phyloP scores from a whole-genome alignment of 371 early-diverging fungal genomes.

The Mortierella sp. region DNA sequence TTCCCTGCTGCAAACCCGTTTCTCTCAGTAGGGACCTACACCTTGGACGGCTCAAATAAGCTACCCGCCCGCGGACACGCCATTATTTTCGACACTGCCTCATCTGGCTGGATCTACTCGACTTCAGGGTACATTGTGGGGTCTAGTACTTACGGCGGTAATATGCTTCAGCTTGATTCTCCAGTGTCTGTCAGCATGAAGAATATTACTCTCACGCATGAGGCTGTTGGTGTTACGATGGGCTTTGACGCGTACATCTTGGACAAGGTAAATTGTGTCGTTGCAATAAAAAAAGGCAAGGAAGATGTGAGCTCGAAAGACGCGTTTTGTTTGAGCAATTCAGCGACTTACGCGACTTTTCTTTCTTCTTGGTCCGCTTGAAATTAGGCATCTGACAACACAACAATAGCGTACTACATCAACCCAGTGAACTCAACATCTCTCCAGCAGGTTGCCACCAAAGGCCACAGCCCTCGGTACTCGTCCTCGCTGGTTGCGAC shows the following conservation, averaged over 20 bases:
- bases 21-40: slow-evolving; percentile 6
- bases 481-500: background rate
- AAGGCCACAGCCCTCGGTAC: background rate
- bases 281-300: background rate
- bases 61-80: background rate
- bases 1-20: background rate
- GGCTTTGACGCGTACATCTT: background rate
- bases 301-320: too few relatives aligned
- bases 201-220: background rate
- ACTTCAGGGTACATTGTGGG: background rate
- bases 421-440: background rate
- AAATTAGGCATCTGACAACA: background rate
- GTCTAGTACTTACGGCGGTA: background rate
- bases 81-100: background rate
- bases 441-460: background rate
- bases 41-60: background rate
- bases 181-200: background rate
- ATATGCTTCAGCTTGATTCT: background rate
- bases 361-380: background rate
- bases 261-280: background rate
- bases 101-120: background rate
- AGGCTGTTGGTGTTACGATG: background rate
- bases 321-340: too few relatives aligned
- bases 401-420: background rate
- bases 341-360: background rate